Percentiles rank a stretch among this genome's conserved stretches.
These are phyloP conservation scores for Raphanus hybrid DNA, from an alignment of 441 rosid species.

Conservation along the genomic window DNA sequence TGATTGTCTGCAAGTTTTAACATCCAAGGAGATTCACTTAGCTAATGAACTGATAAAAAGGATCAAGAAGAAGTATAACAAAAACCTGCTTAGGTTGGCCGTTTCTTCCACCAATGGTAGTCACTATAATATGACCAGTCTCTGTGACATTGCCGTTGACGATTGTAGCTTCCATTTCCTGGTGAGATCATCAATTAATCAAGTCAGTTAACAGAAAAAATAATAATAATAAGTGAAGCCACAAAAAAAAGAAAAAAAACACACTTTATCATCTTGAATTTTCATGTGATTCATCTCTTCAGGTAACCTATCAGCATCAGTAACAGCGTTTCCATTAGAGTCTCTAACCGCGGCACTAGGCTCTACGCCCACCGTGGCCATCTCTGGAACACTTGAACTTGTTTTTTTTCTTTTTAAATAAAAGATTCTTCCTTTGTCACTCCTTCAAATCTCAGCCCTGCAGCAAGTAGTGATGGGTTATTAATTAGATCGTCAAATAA, in stretches of 20 bases:
- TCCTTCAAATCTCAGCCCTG: no score
- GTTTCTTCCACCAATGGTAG: slow-evolving; percentile 95
- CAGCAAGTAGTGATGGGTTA: no score
- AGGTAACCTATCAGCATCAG: slow-evolving; percentile 78
- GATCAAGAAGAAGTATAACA: background rate
- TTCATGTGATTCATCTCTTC: slow-evolving; percentile 93
- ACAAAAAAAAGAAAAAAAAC: background rate
- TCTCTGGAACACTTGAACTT: background rate
- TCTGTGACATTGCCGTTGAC: background rate
- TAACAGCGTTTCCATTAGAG: slow-evolving; percentile 32
- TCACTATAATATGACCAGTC: slow-evolving; percentile 95
- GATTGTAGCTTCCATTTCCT: slow-evolving; percentile 62
- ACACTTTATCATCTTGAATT: slow-evolving; percentile 88
- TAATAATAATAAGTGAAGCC: background rate
- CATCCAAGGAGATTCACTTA: no score
- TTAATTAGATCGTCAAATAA: background rate
- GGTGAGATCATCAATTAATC: slow-evolving; percentile 20
- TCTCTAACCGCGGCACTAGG: no score
- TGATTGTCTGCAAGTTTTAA: background rate
- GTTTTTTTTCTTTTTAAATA: background rate
- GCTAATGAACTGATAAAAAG: background rate
- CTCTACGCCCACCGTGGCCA: no score
- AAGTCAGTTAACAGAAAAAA: background rate
- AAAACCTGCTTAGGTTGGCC: slow-evolving; percentile 95
- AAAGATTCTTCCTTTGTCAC: no score